These are phyloP conservation scores for Cercis canadensis DNA, from an alignment of 306 rosid genomes.

Conservation along the genomic window DNA sequence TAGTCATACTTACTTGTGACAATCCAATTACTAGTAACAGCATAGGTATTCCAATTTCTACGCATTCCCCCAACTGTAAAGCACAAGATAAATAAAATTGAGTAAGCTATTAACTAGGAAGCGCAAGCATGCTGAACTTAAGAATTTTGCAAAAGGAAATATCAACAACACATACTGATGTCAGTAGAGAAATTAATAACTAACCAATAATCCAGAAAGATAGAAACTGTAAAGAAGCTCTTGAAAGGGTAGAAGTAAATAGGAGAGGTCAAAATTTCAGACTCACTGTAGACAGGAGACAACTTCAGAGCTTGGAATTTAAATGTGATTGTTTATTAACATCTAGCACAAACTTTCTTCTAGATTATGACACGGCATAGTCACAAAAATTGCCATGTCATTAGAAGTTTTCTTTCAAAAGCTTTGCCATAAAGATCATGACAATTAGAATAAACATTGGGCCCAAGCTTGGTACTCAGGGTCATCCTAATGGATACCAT, in stretches of 20 bases:
- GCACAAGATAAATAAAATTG: constrained; percentile 21
- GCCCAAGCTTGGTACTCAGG: neutral
- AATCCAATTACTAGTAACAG: constrained; percentile 79
- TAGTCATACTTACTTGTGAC: constrained; percentile 76
- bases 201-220: constrained; percentile 7
- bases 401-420: constrained; percentile 12
- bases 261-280: constrained; percentile 10
- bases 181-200: neutral
- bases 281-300: constrained; percentile 6
- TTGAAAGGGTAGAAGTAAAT: neutral
- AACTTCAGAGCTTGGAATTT: neutral
- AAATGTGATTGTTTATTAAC: neutral
- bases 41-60: constrained; percentile 94
- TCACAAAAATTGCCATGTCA: too few relatives aligned
- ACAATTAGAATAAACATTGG: constrained; percentile 24
- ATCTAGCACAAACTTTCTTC: constrained; percentile 15
- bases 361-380: neutral
- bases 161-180: neutral
- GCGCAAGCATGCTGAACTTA: constrained; percentile 4
- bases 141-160: constrained; percentile 27
- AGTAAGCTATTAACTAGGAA: constrained; percentile 21
- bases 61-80: constrained; percentile 87
- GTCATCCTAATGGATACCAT: neutral
- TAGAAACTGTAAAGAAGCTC: constrained; percentile 21
- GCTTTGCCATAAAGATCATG: constrained; percentile 1